Conservation (phyloP, 2,329 filamentous ascomycete species). For the Phialemonium atrogriseum region DNA sequence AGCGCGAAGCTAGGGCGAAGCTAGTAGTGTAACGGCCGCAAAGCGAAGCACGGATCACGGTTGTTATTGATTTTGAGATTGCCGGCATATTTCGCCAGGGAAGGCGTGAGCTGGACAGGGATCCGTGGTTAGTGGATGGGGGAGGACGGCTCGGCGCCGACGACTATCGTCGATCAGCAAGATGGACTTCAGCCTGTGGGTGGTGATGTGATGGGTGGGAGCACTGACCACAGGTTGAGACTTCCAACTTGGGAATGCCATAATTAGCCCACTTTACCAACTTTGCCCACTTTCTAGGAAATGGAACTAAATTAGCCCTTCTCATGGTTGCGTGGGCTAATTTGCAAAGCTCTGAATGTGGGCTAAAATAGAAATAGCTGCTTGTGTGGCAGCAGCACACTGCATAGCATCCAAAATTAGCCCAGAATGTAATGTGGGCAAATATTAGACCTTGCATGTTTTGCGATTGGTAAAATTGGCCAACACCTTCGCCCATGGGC, state of each 20-base stretch:
- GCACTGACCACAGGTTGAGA: too few relatives aligned
- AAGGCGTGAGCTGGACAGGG: neutral
- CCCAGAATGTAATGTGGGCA: slow-evolving; percentile 13
- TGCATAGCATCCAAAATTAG: slow-evolving; percentile 17
- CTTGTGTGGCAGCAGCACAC: slow-evolving; percentile 7
- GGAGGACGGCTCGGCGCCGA: neutral
- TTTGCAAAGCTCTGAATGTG: slow-evolving; percentile 9
- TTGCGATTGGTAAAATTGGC: slow-evolving; percentile 9
- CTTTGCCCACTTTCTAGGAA: neutral
- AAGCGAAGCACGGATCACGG: slow-evolving; percentile 3
- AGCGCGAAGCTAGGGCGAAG: too few relatives aligned
- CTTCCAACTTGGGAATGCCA: neutral
- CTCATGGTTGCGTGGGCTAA: too few relatives aligned
- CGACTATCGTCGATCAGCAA: neutral
- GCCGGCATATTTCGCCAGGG: neutral
- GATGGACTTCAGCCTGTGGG: too few relatives aligned
- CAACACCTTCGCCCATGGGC: slow-evolving; percentile 9
- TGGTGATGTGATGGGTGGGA: too few relatives aligned
- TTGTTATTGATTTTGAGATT: slow-evolving; percentile 1
- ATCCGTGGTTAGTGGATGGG: neutral
- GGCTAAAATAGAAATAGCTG: slow-evolving; percentile 28
- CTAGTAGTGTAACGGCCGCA: slow-evolving; percentile 4
- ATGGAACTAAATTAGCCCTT: too few relatives aligned
- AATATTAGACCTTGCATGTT: slow-evolving; percentile 2
- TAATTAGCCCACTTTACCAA: slow-evolving; percentile 1